These are phyloP conservation scores for Carex kokanica DNA, from an alignment of 176 grass and related monocot species.

Conservation along the genomic window DNA sequence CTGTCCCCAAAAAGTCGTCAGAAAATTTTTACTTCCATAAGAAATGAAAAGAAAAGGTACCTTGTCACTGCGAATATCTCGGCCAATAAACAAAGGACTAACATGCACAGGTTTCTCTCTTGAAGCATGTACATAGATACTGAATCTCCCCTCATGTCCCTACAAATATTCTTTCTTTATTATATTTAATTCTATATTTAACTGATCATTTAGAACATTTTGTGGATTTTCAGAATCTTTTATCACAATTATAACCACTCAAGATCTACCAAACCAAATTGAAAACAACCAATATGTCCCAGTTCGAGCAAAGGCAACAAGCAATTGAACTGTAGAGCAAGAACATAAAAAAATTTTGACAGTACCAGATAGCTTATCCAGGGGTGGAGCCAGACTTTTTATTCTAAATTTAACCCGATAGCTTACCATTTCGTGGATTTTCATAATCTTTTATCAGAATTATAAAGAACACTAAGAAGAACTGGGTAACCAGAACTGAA, in stretches of 20 bases:
- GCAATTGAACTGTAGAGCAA: not conserved
- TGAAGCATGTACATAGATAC: slow-evolving; percentile 90
- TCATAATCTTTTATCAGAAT: too few species aligned
- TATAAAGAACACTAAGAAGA: too few species aligned
- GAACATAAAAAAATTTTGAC: not conserved
- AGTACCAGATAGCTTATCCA: too few species aligned
- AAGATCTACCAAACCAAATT: slow-evolving; percentile 5
- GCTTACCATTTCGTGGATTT: too few species aligned
- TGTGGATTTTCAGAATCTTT: slow-evolving; percentile 13
- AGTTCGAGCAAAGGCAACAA: not conserved
- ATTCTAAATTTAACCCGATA: too few species aligned
- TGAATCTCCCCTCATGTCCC: slow-evolving; percentile 86
- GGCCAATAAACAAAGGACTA: slow-evolving; percentile 81
- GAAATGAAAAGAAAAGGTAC: slow-evolving; percentile 40
- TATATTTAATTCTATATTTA: not conserved
- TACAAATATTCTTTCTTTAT: slow-evolving; percentile 27
- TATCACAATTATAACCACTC: slow-evolving; percentile 22
- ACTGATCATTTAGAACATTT: slow-evolving; percentile 26
- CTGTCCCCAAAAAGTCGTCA: not conserved
- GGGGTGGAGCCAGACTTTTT: too few species aligned
- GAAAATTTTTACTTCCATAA: not conserved
- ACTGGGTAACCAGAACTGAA: not conserved
- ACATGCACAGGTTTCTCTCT: slow-evolving; percentile 71
- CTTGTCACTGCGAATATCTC: slow-evolving; percentile 81
- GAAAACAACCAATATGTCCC: not conserved